Conservation (phyloP, 805 yeast genomes). For the Pichia insulana region DNA sequence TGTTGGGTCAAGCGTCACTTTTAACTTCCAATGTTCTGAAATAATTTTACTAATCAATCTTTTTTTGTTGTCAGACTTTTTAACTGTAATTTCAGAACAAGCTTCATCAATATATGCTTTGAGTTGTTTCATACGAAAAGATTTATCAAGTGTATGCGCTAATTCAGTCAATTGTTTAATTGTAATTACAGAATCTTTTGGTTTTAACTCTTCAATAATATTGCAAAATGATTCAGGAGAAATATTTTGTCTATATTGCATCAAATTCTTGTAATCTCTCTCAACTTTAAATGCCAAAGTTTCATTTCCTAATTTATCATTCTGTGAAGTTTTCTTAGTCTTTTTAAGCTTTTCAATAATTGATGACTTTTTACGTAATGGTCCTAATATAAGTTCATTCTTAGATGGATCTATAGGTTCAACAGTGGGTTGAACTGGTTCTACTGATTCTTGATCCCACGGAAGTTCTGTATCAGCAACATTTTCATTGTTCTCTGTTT, state of each 20-base stretch:
- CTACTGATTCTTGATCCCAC: neutral
- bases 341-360: slow-evolving; percentile 14
- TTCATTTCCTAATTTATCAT: neutral
- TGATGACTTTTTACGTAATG: slow-evolving; percentile 18
- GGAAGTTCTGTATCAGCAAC: neutral
- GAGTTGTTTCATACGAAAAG: slow-evolving; percentile 20
- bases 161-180: slow-evolving; percentile 15
- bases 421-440: neutral
- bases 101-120: slow-evolving; percentile 13
- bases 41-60: slow-evolving; percentile 18
- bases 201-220: slow-evolving; percentile 24
- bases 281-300: slow-evolving; percentile 12
- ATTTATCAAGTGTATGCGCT: slow-evolving; percentile 11
- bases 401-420: slow-evolving; percentile 11
- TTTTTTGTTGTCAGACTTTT: slow-evolving; percentile 14
- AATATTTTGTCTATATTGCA: slow-evolving; percentile 23
- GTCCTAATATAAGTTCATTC: slow-evolving; percentile 19
- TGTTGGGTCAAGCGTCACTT: slow-evolving; percentile 10
- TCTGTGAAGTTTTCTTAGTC: neutral
- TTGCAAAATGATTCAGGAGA: slow-evolving; percentile 18
- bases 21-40: slow-evolving; percentile 21
- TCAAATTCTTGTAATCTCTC: slow-evolving; percentile 21
- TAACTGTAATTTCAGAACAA: slow-evolving; percentile 3
- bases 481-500: neutral
- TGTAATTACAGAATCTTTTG: slow-evolving; percentile 17